Percentiles rank a stretch among this genome's conserved stretches.
phyloP scores from a whole-genome alignment of 2,329 filamentous ascomycete genomes.

The Fusarium subtropicale region DNA sequence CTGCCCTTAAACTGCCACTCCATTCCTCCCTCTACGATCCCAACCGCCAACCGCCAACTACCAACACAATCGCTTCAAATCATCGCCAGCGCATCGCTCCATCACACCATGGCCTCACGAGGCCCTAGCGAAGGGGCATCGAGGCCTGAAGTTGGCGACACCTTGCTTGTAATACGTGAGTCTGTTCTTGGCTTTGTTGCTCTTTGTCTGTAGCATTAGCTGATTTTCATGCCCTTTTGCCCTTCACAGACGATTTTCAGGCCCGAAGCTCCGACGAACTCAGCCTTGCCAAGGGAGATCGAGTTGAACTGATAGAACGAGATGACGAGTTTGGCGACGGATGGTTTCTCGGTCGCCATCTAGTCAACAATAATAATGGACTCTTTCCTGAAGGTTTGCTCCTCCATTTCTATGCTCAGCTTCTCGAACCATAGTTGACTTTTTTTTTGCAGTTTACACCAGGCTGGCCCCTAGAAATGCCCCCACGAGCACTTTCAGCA shows the following conservation, averaged over 20 bases:
- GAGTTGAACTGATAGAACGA: constrained; percentile 84
- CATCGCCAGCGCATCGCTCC: constrained; percentile 35
- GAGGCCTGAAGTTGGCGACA: constrained; percentile 73
- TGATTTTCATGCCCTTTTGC: constrained; percentile 28
- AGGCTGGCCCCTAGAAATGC: constrained; percentile 64
- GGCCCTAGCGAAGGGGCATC: constrained; percentile 51
- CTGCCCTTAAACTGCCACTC: constrained; percentile 40
- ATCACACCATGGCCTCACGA: constrained; percentile 58
- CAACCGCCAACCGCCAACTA: constrained; percentile 36
- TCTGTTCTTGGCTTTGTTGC: constrained; percentile 45
- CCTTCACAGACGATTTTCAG: constrained; percentile 81
- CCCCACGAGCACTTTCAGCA: constrained; percentile 47
- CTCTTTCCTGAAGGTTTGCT: constrained; percentile 83
- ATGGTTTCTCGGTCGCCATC: constrained; percentile 83
- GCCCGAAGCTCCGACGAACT: constrained; percentile 94
- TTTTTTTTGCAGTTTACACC: constrained; percentile 66
- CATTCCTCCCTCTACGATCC: constrained; percentile 38
- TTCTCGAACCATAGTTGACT: constrained; percentile 41
- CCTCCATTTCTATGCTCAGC: constrained; percentile 14
- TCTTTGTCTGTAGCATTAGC: constrained; percentile 13
- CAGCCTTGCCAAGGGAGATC: constrained; percentile 84
- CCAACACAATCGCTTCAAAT: constrained; percentile 29
- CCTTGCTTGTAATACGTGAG: constrained; percentile 79
- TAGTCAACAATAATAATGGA: constrained; percentile 78
- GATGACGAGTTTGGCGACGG: constrained; percentile 92